Conservation (phyloP, 163 green algal species). For the Scenedesmus sp. region DNA sequence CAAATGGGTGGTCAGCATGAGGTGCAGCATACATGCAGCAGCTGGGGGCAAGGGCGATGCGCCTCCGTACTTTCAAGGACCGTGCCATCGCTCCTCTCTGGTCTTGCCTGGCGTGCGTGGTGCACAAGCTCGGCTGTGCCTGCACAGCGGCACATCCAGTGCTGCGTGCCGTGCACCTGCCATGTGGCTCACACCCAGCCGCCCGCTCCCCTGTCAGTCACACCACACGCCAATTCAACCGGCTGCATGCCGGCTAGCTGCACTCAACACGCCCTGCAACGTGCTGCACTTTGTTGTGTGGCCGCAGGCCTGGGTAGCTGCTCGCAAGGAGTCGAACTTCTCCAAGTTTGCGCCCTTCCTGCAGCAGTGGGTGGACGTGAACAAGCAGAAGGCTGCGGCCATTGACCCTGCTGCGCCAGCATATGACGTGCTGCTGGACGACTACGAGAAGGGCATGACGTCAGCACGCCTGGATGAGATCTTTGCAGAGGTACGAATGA, state of each 20-base stretch:
- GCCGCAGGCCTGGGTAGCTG: constrained; percentile 76
- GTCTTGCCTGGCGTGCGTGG: no score
- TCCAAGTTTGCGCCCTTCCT: constrained; percentile 80
- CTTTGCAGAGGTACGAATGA: constrained; percentile 66
- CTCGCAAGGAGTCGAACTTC: constrained; percentile 78
- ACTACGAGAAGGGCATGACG: constrained; percentile 90
- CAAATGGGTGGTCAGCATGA: neutral
- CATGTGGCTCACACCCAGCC: no score
- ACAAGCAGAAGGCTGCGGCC: constrained; percentile 64
- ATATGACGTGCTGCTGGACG: constrained; percentile 82
- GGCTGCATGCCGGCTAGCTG: no score
- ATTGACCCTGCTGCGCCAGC: constrained; percentile 57
- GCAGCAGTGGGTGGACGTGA: constrained; percentile 71
- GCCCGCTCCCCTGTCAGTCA: no score
- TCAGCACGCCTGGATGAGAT: constrained; percentile 81
- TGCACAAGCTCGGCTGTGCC: no score
- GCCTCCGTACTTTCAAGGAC: neutral
- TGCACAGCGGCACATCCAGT: no score
- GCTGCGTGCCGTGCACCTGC: no score
- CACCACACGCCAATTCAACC: no score
- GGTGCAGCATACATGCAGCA: neutral
- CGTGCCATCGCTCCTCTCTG: no score
- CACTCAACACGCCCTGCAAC: neutral
- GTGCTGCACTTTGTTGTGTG: neutral
- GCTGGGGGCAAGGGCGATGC: neutral